A percentile compares a stretch with the other conserved stretches of the same genome.
phyloP scores from a whole-genome alignment of 1,284 basidiomycete species.

The Cryptococcus sp. region DNA sequence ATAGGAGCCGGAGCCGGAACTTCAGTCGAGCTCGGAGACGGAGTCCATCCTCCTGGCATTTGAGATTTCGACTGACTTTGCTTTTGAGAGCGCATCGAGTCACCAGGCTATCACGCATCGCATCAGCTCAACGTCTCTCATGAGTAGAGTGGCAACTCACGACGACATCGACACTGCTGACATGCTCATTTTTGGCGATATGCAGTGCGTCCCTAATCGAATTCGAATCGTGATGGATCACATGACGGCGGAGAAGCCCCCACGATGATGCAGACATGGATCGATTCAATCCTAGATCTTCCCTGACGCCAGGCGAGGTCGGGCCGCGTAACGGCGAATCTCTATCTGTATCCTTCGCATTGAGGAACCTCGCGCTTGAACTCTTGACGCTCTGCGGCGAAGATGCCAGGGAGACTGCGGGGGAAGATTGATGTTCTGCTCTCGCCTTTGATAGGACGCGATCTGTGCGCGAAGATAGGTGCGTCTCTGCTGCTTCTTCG shows the following conservation, averaged over 20 bases:
- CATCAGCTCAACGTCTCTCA: background rate
- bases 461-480: slow-evolving; percentile 41
- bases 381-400: slow-evolving; percentile 23
- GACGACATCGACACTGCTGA: slow-evolving; percentile 72
- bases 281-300: no score
- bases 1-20: background rate
- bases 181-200: slow-evolving; percentile 69
- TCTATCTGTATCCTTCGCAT: background rate
- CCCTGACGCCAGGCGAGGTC: slow-evolving; percentile 3
- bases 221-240: slow-evolving; percentile 56
- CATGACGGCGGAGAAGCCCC: slow-evolving; percentile 55
- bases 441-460: slow-evolving; percentile 37
- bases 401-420: slow-evolving; percentile 20
- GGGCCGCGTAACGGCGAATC: background rate
- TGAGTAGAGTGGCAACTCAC: slow-evolving; percentile 57
- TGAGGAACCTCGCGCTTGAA: background rate
- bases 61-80: slow-evolving; percentile 3
- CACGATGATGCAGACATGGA: slow-evolving; percentile 5
- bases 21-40: background rate
- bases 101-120: slow-evolving; percentile 10
- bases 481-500: slow-evolving; percentile 36
- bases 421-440: slow-evolving; percentile 25
- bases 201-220: slow-evolving; percentile 64
- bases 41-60: slow-evolving; percentile 13
- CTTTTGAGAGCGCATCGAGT: slow-evolving; percentile 20